Evolutionary conservation across 148 eudicot species (phyloP), one percentile per base, ranked within the genome.

Genomic region (Tetragonia tetragonoides): DNA sequence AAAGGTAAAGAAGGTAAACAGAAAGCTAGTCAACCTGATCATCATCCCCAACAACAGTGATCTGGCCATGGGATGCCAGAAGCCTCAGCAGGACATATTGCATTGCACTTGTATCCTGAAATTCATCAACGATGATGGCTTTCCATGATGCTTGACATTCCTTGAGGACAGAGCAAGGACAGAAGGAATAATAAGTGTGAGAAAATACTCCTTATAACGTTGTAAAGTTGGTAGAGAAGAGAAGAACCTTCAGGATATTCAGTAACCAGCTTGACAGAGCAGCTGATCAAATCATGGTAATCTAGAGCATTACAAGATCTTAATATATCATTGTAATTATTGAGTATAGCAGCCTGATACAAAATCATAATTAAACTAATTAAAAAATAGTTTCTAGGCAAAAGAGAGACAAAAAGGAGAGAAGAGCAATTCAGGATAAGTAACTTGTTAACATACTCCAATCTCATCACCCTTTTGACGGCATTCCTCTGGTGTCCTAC

Each of bases 41-140:
- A 80, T 94, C 97, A 83, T 94, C 98, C 70, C 97, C 97, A 69
- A 94, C 92, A 82, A 94, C 85, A 75, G 98, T 94, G 78, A 94
- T 88, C 73, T 84, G 84, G 76, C 93, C 89, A 85, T 88, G 93
- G 56, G 95, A 90, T 84, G 93, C 90, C 79, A 94, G 89, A 81
- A 79, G 81, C 61, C 82, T 86, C 78, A 94, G 77, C 61, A 94
- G 87, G 79, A 77, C 81, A 82, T 94, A 94, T 72, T 94, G 98
- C 94, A 92, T 92, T 34, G 92, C 78, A 85, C 98, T 94, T 81
- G 98, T 94, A 84, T 94, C 98, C 78, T 94, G 98, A 83, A 94
- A 94, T 79, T 94, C 98, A 84, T 92, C 97, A 59, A 94, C 86
- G 23, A 94, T 90, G 64, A 94, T 86, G 77, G 97, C 93, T 84